phyloP scores from a whole-genome alignment of 768 basidiomycete species.

The Coprinopsis strossmayeri region DNA sequence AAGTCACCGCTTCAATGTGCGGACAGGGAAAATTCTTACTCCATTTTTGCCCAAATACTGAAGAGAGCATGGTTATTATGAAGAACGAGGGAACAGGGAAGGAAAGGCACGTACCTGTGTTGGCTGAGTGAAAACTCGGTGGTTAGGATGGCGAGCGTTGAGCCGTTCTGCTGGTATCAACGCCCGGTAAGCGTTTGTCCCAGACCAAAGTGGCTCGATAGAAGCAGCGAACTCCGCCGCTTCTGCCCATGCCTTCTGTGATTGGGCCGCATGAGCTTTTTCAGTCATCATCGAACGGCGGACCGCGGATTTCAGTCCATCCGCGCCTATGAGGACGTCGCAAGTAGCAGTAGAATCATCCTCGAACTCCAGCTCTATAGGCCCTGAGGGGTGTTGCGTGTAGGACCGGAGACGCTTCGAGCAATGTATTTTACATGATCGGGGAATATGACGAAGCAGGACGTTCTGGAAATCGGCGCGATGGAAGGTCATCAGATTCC shows the following conservation, averaged over 20 bases:
- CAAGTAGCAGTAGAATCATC: slow-evolving; percentile 56
- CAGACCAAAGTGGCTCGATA: slow-evolving; percentile 53
- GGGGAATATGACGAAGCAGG: slow-evolving; percentile 43
- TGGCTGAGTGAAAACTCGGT: slow-evolving; percentile 39
- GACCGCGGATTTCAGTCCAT: slow-evolving; percentile 57
- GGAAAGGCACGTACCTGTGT: slow-evolving; percentile 33
- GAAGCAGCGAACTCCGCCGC: slow-evolving; percentile 34
- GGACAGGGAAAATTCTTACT: slow-evolving; percentile 22
- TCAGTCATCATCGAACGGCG: slow-evolving; percentile 32
- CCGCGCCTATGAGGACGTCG: slow-evolving; percentile 67
- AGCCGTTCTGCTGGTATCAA: slow-evolving; percentile 49
- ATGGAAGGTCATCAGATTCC: slow-evolving; percentile 49
- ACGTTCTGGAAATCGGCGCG: slow-evolving; percentile 62
- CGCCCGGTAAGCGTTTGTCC: slow-evolving; percentile 51
- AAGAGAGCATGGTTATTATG: not conserved
- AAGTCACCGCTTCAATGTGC: not conserved
- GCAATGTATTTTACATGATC: slow-evolving; percentile 39
- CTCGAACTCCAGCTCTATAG: slow-evolving; percentile 47
- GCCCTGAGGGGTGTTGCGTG: slow-evolving; percentile 32
- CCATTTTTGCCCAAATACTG: slow-evolving; percentile 55
- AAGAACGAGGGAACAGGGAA: not conserved
- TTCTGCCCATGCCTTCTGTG: slow-evolving; percentile 27
- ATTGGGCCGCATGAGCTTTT: slow-evolving; percentile 27
- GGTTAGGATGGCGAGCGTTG: slow-evolving; percentile 33
- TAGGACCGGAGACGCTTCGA: slow-evolving; percentile 58